These are phyloP conservation scores for Comarum palustre DNA, from an alignment of 306 rosid genomes.

Conservation along the genomic window DNA sequence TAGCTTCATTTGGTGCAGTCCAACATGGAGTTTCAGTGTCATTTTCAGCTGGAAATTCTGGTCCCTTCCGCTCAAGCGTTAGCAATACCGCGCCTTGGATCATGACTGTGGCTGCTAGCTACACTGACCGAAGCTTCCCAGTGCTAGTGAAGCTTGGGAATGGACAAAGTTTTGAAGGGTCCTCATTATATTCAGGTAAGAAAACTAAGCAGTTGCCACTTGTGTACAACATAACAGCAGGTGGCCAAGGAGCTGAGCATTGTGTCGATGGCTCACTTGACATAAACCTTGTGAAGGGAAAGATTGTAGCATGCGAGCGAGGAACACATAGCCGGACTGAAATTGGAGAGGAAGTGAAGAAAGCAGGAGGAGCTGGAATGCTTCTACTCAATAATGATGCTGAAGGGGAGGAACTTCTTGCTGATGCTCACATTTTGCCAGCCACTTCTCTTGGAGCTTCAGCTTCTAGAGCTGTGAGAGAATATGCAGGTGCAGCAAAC, in stretches of 20 bases:
- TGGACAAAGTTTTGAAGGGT: slow-evolving; percentile 47
- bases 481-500: slow-evolving; percentile 22
- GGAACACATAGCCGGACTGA: slow-evolving; percentile 43
- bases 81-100: slow-evolving; percentile 70
- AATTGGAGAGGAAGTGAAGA: slow-evolving; percentile 61
- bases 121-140: slow-evolving; percentile 58
- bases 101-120: slow-evolving; percentile 80
- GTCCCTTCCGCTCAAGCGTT: slow-evolving; percentile 49
- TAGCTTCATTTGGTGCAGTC: slow-evolving; percentile 62
- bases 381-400: slow-evolving; percentile 40
- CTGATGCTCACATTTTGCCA: slow-evolving; percentile 61
- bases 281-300: slow-evolving; percentile 44
- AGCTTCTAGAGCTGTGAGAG: slow-evolving; percentile 38
- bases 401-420: slow-evolving; percentile 62
- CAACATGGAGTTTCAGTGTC: slow-evolving; percentile 53
- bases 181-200: slow-evolving; percentile 51
- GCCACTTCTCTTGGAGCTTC: slow-evolving; percentile 61
- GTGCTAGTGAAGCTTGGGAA: slow-evolving; percentile 60
- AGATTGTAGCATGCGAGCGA: slow-evolving; percentile 59
- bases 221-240: slow-evolving; percentile 53
- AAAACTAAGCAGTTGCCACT: slow-evolving; percentile 40
- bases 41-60: slow-evolving; percentile 79
- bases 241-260: slow-evolving; percentile 34
- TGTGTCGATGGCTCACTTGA: slow-evolving; percentile 46
- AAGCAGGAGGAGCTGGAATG: slow-evolving; percentile 63